A percentile compares a stretch with the other conserved stretches of the same genome.
phyloP scores from a whole-genome alignment of 805 yeast genomes.

The Metschnikowia shivogae region DNA sequence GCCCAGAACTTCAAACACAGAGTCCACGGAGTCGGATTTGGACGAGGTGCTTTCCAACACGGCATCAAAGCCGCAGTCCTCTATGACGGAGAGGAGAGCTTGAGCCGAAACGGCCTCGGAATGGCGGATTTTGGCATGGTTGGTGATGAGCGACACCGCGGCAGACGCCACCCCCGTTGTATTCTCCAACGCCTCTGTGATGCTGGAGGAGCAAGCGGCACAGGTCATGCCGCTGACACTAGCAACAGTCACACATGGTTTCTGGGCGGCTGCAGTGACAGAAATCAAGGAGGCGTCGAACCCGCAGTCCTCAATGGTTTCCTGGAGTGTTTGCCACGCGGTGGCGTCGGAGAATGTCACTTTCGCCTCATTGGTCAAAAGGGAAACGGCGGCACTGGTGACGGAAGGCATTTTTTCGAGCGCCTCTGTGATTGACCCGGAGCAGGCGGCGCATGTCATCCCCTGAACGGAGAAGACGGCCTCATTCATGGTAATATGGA shows the following conservation, averaged over 20 bases:
- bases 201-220: conserved; percentile 17
- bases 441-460: conserved; percentile 28
- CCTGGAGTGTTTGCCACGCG: conserved; percentile 5
- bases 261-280: neutral
- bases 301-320: conserved; percentile 15
- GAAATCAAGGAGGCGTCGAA: conserved; percentile 14
- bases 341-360: conserved; percentile 9
- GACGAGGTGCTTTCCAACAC: conserved; percentile 4
- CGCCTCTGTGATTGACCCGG: conserved; percentile 22
- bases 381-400: conserved; percentile 19
- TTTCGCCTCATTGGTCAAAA: conserved; percentile 27
- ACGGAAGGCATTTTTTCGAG: conserved; percentile 16
- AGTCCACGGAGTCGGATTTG: neutral
- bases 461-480: conserved; percentile 16
- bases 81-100: conserved; percentile 17
- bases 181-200: conserved; percentile 15
- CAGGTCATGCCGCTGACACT: conserved; percentile 18
- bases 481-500: conserved; percentile 4
- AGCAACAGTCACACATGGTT: conserved; percentile 4
- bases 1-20: conserved; percentile 50
- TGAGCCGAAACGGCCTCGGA: conserved; percentile 2
- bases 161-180: conserved; percentile 11
- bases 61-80: conserved; percentile 32
- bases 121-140: conserved; percentile 12
- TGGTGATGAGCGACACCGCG: conserved; percentile 16